A percentile compares a stretch with the other conserved stretches of the same genome.
phyloP scores from a whole-genome alignment of 306 rosid species.

The Comarum palustre region DNA sequence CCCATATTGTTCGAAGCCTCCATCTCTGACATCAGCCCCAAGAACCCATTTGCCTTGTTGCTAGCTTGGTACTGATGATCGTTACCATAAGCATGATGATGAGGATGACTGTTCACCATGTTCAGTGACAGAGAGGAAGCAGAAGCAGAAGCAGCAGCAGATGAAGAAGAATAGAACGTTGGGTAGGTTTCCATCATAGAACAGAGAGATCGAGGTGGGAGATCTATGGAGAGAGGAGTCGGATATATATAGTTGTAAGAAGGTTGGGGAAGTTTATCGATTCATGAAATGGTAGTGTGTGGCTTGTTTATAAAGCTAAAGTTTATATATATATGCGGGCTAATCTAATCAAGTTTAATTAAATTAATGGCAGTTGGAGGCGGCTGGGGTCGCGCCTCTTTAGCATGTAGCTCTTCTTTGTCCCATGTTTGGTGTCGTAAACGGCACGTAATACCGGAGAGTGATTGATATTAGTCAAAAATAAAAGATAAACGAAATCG shows the following conservation, averaged over 20 bases:
- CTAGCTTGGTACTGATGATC: conserved; percentile 7
- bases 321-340: neutral
- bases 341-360: neutral
- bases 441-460: conserved; percentile 34
- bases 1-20: conserved; percentile 13
- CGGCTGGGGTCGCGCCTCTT: conserved; percentile 21
- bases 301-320: neutral
- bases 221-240: conserved; percentile 1
- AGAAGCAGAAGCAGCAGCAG: conserved; percentile 7
- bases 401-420: neutral
- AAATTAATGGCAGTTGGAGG: conserved; percentile 16
- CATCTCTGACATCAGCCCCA: conserved; percentile 36
- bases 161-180: conserved; percentile 18
- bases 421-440: conserved; percentile 31
- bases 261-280: neutral
- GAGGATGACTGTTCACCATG: conserved; percentile 19
- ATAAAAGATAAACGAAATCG: neutral
- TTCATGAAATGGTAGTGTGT: neutral
- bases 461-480: neutral
- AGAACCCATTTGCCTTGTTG: conserved; percentile 25
- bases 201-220: neutral
- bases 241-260: neutral
- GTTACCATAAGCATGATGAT: neutral
- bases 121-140: conserved; percentile 27
- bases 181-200: conserved; percentile 25